Percentiles rank a stretch among this genome's conserved stretches.
Evolutionary conservation across 805 yeast genomes (phyloP).

Genomic region (Barnettozyma sucrosica): DNA sequence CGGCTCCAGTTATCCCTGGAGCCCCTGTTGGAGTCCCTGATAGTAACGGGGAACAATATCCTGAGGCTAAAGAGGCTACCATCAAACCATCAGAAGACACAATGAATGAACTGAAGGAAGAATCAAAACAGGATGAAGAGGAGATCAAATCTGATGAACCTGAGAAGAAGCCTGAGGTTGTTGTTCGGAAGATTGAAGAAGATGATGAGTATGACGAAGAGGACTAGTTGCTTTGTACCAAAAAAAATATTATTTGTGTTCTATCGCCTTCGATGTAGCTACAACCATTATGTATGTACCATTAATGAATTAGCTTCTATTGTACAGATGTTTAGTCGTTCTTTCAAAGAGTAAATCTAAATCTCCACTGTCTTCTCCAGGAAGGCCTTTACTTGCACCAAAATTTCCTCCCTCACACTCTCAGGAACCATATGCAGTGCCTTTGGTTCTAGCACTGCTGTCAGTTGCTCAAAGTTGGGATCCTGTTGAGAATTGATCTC

Average conservation of each 20-base stretch:
- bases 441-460: slow-evolving; percentile 49
- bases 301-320: background rate
- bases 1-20: background rate
- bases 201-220: slow-evolving; percentile 37
- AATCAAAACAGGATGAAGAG: slow-evolving; percentile 30
- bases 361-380: slow-evolving; percentile 43
- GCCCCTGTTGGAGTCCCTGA: background rate
- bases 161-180: slow-evolving; percentile 32
- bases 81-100: slow-evolving; percentile 25
- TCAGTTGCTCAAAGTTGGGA: slow-evolving; percentile 48
- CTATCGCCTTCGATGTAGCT: background rate
- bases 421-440: slow-evolving; percentile 66
- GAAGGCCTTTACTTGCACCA: slow-evolving; percentile 53
- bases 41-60: background rate
- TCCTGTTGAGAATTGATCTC: slow-evolving; percentile 36
- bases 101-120: slow-evolving; percentile 29
- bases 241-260: slow-evolving; percentile 1
- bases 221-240: slow-evolving; percentile 15
- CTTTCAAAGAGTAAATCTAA: background rate
- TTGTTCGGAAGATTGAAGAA: slow-evolving; percentile 34
- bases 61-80: slow-evolving; percentile 13
- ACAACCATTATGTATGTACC: background rate
- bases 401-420: slow-evolving; percentile 51
- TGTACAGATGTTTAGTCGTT: background rate
- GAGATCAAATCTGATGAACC: slow-evolving; percentile 9